Conservation (phyloP, 2,329 filamentous ascomycete species). For the Metarhizium anisopliae region DNA sequence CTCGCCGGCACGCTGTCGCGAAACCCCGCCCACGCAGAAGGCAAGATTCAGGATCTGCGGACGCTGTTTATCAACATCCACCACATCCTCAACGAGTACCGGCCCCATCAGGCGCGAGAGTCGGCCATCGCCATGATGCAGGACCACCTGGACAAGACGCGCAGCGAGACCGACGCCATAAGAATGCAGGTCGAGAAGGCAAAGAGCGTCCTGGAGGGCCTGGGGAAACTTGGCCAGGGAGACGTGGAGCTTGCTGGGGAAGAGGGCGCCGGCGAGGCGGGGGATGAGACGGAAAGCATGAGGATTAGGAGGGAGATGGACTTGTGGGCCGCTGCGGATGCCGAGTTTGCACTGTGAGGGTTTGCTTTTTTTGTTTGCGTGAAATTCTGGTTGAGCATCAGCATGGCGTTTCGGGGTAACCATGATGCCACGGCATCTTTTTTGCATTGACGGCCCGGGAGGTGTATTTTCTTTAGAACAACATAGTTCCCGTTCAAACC, state of each 20-base stretch:
- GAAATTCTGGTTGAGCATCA: background rate
- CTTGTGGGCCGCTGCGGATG: conserved; percentile 34
- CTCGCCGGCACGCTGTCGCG: conserved; percentile 48
- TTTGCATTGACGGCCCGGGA: background rate
- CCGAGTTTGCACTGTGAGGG: conserved; percentile 24
- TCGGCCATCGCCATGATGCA: conserved; percentile 83
- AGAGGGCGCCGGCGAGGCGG: conserved; percentile 5
- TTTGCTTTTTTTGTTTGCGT: background rate
- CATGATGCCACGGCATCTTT: background rate
- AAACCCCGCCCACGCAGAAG: conserved; percentile 40
- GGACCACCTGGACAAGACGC: conserved; percentile 64
- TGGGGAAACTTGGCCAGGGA: conserved; percentile 34
- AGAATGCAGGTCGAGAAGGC: conserved; percentile 63
- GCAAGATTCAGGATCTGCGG: conserved; percentile 70
- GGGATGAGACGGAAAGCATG: conserved; percentile 9
- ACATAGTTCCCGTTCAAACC: too few relatives aligned
- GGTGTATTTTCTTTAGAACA: too few relatives aligned
- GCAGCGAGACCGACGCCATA: conserved; percentile 63
- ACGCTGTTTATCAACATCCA: conserved; percentile 86
- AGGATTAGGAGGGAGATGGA: conserved; percentile 21
- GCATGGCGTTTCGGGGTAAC: background rate
- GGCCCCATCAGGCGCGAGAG: conserved; percentile 86
- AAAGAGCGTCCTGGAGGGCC: conserved; percentile 59
- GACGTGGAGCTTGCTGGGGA: background rate
- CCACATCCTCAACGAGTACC: conserved; percentile 87